Conservation (phyloP, 106 monocot species). For the Phalaenopsis aphrodite region DNA sequence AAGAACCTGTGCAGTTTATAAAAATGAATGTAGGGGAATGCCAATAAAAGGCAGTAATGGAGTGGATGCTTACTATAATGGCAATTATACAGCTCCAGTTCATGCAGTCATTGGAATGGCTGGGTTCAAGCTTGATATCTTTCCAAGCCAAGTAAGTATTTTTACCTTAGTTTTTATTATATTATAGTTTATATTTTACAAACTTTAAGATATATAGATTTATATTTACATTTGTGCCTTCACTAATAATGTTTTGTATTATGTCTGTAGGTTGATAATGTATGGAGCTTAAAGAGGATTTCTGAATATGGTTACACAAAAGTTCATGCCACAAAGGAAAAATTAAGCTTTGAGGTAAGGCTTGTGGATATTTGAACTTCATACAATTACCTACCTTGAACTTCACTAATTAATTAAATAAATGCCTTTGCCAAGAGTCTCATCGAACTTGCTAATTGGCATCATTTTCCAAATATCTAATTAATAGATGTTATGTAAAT, state of each 20-base stretch:
- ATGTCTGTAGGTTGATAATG: constrained; percentile 12
- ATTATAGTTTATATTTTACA: not conserved
- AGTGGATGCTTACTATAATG: constrained; percentile 45
- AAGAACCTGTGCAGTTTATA: constrained; percentile 64
- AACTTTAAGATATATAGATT: not conserved
- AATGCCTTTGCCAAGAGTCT: too few species aligned
- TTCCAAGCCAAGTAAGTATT: constrained; percentile 33
- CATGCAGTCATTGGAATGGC: constrained; percentile 68
- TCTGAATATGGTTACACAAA: constrained; percentile 60
- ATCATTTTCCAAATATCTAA: too few species aligned
- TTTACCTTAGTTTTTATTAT: too few species aligned
- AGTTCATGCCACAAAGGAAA: constrained; percentile 37
- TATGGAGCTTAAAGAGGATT: constrained; percentile 59
- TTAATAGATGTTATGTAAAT: too few species aligned
- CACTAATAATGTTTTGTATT: not conserved
- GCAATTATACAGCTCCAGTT: constrained; percentile 62
- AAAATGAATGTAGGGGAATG: constrained; percentile 36
- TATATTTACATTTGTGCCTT: too few species aligned
- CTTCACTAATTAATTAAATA: too few species aligned
- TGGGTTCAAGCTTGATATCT: constrained; percentile 55
- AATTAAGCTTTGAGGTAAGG: constrained; percentile 41
- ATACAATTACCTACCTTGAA: not conserved
- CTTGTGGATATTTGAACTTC: not conserved
- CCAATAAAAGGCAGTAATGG: constrained; percentile 49
- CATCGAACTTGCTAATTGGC: too few species aligned